Conservation (phyloP, 176 grass and related monocot genomes). For the Eleusine coracana region DNA sequence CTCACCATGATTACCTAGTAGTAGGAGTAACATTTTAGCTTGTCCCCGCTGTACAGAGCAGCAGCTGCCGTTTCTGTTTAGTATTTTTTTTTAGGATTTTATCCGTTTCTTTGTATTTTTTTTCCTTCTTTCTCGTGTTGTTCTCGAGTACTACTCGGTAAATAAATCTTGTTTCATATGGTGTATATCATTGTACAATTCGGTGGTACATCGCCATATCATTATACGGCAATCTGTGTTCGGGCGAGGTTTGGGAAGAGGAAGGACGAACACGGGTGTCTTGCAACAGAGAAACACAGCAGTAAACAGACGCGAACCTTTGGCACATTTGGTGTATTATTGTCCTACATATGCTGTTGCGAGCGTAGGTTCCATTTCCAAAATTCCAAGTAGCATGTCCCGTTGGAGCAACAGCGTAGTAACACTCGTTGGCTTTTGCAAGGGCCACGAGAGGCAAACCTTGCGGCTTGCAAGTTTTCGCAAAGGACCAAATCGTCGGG, state of each 20-base stretch:
- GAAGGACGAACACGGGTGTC: constrained; percentile 14
- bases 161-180: background rate
- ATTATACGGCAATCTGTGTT: background rate
- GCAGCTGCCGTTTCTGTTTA: background rate
- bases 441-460: background rate
- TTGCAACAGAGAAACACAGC: constrained; percentile 10
- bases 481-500: background rate
- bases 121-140: background rate
- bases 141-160: too few species aligned
- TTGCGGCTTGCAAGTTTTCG: background rate
- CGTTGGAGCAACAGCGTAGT: background rate
- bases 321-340: constrained; percentile 18
- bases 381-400: background rate
- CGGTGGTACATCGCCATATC: background rate
- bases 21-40: background rate
- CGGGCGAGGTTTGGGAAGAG: background rate
- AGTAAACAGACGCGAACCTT: constrained; percentile 24
- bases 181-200: background rate
- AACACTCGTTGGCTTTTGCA: background rate
- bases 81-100: background rate
- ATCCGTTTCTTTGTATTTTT: background rate
- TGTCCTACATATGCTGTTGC: background rate
- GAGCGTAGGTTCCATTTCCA: background rate
- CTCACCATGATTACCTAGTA: too few species aligned
- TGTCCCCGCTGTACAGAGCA: constrained; percentile 13